A percentile compares a stretch with the other conserved stretches of the same genome.
Evolutionary conservation across 225 moss, liverwort and hornwort species (phyloP).

Genomic region (Pleurozium schreberi): DNA sequence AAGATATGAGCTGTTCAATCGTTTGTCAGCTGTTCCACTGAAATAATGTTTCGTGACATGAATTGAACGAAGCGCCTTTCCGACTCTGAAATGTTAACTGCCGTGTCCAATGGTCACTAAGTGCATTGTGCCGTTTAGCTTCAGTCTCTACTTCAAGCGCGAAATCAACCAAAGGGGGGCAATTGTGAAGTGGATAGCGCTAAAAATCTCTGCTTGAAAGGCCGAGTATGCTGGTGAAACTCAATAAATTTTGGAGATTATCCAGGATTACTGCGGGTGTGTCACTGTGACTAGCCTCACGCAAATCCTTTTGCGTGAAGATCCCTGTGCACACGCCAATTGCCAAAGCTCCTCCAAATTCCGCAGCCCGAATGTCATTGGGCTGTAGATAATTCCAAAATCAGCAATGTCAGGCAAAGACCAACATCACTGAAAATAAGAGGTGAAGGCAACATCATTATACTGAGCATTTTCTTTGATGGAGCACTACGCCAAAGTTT

Average conservation of each 20-base stretch:
- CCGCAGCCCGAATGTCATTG: conserved; percentile 79
- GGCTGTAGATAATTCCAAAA: conserved; percentile 36
- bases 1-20: neutral
- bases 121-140: neutral
- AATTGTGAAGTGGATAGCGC: neutral
- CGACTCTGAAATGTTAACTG: neutral
- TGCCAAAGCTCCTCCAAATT: conserved; percentile 71
- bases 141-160: neutral
- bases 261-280: conserved; percentile 56
- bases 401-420: neutral
- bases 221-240: conserved; percentile 26
- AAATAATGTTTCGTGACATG: neutral
- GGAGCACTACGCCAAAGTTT: neutral
- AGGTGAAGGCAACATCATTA: neutral
- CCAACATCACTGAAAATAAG: neutral
- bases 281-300: conserved; percentile 49
- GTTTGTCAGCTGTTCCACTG: neutral
- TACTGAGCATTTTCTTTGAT: neutral
- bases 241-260: conserved; percentile 36
- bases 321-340: conserved; percentile 85
- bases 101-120: neutral
- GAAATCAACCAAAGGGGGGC: neutral
- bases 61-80: conserved; percentile 7
- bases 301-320: conserved; percentile 57
- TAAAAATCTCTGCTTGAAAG: conserved; percentile 30